phyloP scores from a whole-genome alignment of 1,284 basidiomycete species.

The Athelia psychrophila region DNA sequence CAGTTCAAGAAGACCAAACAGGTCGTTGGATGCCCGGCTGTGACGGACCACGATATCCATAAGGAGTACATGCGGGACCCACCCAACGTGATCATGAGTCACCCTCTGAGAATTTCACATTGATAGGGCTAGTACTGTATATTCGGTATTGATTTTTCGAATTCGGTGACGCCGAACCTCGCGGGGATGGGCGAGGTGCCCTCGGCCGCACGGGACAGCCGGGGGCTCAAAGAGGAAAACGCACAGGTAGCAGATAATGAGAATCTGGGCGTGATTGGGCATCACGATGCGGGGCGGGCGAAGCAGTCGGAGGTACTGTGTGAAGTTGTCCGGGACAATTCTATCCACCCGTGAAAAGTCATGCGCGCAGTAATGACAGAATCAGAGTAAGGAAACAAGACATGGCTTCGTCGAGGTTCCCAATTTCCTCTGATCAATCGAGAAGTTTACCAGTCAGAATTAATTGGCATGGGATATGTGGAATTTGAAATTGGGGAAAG shows the following conservation, averaged over 20 bases:
- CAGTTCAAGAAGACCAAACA: conserved; percentile 28
- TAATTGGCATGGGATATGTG: too few species aligned
- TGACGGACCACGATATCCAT: conserved; percentile 29
- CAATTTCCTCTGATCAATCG: too few species aligned
- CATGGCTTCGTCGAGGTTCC: too few species aligned
- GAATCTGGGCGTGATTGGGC: not conserved
- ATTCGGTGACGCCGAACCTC: not conserved
- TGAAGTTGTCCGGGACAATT: conserved; percentile 8
- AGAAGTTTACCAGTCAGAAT: too few species aligned
- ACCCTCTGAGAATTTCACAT: not conserved
- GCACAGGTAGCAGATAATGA: not conserved
- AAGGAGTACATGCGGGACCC: conserved; percentile 30
- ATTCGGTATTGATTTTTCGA: not conserved
- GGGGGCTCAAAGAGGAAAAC: conserved; percentile 9
- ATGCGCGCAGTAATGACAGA: too few species aligned
- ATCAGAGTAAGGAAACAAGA: too few species aligned
- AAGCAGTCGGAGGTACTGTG: conserved; percentile 12
- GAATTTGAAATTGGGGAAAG: too few species aligned
- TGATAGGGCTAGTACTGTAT: conserved; percentile 7
- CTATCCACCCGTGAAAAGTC: conserved; percentile 13
- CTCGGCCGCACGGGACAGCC: not conserved
- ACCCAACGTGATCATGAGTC: conserved; percentile 26
- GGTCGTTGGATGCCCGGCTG: conserved; percentile 22
- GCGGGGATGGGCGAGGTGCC: not conserved
- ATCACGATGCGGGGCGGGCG: conserved; percentile 7